Conservation (phyloP, 495 filamentous ascomycete genomes). For the Penicillium desertorum region DNA sequence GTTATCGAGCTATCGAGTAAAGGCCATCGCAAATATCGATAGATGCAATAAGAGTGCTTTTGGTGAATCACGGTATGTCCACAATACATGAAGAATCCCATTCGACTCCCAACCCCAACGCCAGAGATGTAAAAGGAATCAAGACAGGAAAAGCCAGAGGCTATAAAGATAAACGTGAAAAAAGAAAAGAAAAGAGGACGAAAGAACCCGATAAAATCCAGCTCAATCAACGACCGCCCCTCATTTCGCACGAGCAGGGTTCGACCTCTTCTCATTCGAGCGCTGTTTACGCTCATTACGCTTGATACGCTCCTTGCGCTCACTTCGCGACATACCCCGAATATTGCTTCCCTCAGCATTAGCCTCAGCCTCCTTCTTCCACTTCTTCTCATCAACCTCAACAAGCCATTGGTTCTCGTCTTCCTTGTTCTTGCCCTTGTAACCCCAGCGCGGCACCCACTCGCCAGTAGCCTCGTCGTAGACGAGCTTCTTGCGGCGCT, state of each 20-base stretch:
- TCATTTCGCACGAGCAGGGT: constrained; percentile 28
- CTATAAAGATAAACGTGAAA: constrained; percentile 5
- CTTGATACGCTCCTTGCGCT: constrained; percentile 63
- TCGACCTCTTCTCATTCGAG: constrained; percentile 60
- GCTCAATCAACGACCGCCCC: constrained; percentile 29
- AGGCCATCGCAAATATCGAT: constrained; percentile 3
- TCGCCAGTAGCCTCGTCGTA: constrained; percentile 83
- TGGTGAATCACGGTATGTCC: constrained; percentile 17
- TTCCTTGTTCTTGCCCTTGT: constrained; percentile 86
- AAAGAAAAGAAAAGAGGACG: constrained; percentile 7
- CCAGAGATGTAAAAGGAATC: constrained; percentile 21
- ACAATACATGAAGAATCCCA: constrained; percentile 18
- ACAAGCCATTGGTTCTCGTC: constrained; percentile 80
- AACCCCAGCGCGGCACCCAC: constrained; percentile 92
- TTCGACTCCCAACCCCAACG: constrained; percentile 34
- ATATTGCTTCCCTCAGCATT: constrained; percentile 61
- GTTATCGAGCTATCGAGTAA: constrained; percentile 16
- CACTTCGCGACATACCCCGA: constrained; percentile 59
- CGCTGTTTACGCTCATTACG: constrained; percentile 70
- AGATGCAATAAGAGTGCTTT: constrained; percentile 28
- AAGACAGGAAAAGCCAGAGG: constrained; percentile 9
- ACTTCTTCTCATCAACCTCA: constrained; percentile 77
- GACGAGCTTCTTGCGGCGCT: constrained; percentile 75
- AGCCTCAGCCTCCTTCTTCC: constrained; percentile 60
- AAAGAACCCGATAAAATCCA: not conserved